A percentile compares a stretch with the other conserved stretches of the same genome.
phyloP scores from a whole-genome alignment of 345 rosid species.

The Ceriops zippeliana region DNA sequence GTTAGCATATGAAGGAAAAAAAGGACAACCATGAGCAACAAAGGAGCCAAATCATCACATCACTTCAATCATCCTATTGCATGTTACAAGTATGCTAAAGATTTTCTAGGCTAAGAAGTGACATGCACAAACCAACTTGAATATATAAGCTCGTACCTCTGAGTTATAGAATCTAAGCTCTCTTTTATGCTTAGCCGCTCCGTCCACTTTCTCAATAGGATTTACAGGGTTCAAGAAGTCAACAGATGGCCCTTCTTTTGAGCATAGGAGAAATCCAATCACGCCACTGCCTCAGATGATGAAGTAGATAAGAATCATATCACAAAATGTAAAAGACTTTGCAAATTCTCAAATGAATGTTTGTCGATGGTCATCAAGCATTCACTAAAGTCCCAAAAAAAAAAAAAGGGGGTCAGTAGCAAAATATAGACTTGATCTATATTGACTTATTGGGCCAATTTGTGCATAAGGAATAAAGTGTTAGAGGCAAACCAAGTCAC shows the following conservation, averaged over 20 bases:
- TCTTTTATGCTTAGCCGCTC: constrained; percentile 55
- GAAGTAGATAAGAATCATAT: not conserved
- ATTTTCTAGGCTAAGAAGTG: not conserved
- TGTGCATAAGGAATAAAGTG: no score
- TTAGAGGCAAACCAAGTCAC: no score
- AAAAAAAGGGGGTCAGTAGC: no score
- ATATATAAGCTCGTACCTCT: constrained; percentile 42
- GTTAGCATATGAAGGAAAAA: no score
- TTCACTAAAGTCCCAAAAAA: no score
- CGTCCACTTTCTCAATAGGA: constrained; percentile 82
- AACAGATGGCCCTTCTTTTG: constrained; percentile 71
- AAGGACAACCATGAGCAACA: no score
- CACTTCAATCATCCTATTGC: no score
- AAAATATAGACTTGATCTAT: no score
- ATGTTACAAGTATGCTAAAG: not conserved
- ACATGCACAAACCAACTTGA: not conserved
- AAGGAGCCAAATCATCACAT: no score
- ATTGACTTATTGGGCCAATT: no score
- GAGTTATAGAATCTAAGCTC: constrained; percentile 81
- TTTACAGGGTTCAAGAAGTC: constrained; percentile 82
- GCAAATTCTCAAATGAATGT: constrained; percentile 1
- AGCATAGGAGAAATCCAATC: constrained; percentile 82
- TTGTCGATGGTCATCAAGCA: not conserved
- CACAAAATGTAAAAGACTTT: not conserved
- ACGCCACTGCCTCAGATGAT: constrained; percentile 57